Evolutionary conservation across 108 stramenopile genomes (phyloP).

Genomic region (Cyclotella kingstonii): DNA sequence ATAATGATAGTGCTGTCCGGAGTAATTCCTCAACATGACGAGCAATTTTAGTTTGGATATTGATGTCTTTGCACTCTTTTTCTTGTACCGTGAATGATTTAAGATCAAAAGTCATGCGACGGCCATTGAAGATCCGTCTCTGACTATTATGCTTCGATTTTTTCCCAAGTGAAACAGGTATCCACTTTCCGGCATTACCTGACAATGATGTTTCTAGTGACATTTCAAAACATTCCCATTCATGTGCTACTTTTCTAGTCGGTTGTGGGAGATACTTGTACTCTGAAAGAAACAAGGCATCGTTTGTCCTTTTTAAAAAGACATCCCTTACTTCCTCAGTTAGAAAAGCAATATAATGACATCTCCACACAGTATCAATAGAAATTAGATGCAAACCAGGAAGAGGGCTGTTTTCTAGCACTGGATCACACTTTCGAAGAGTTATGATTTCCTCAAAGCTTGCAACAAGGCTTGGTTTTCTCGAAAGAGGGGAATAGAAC

Average conservation of each 20-base stretch:
- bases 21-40: conserved; percentile 62
- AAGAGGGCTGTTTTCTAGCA: conserved; percentile 41
- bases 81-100: conserved; percentile 23
- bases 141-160: conserved; percentile 54
- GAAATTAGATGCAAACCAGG: conserved; percentile 73
- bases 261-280: conserved; percentile 39
- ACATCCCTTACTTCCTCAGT: conserved; percentile 43
- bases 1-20: conserved; percentile 62
- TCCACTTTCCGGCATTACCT: conserved; percentile 66
- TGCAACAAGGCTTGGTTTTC: conserved; percentile 72
- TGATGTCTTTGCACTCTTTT: conserved; percentile 8
- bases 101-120: conserved; percentile 73
- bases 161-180: conserved; percentile 49
- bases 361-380: conserved; percentile 81
- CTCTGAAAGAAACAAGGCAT: conserved; percentile 34
- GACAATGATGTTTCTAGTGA: conserved; percentile 65
- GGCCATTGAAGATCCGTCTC: conserved; percentile 67
- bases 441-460: conserved; percentile 57
- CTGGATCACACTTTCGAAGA: conserved; percentile 51
- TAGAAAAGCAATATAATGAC: conserved; percentile 75
- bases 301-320: conserved; percentile 51
- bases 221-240: conserved; percentile 74
- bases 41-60: conserved; percentile 10
- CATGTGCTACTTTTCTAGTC: conserved; percentile 40
- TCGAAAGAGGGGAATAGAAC: conserved; percentile 83